These are phyloP conservation scores for Geopyxis carbonaria DNA, from an alignment of 495 filamentous ascomycete genomes.

Conservation along the genomic window DNA sequence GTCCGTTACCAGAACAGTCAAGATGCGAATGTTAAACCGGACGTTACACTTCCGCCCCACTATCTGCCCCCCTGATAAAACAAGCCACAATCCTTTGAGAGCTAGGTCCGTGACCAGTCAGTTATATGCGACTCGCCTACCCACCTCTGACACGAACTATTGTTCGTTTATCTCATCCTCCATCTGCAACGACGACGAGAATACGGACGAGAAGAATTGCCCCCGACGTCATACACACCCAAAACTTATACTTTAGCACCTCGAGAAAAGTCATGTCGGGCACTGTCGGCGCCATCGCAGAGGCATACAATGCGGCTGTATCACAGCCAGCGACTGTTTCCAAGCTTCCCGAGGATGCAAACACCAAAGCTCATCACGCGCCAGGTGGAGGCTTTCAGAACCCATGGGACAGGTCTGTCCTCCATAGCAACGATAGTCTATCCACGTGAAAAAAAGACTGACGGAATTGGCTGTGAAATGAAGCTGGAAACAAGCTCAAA, in stretches of 20 bases:
- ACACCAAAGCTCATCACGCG: constrained; percentile 17
- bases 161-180: too few species aligned
- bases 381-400: constrained; percentile 20
- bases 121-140: too few species aligned
- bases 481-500: constrained; percentile 10
- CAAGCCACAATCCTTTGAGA: too few species aligned
- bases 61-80: too few species aligned
- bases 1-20: too few species aligned
- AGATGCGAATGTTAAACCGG: too few species aligned
- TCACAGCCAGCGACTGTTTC: constrained; percentile 9
- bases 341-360: constrained; percentile 12
- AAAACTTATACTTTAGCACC: background rate
- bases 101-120: too few species aligned
- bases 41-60: too few species aligned
- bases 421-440: background rate
- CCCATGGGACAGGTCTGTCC: constrained; percentile 22
- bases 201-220: too few species aligned
- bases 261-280: constrained; percentile 10
- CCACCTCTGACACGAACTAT: too few species aligned
- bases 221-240: too few species aligned
- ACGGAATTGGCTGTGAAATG: background rate
- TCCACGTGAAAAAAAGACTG: background rate
- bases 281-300: constrained; percentile 14
- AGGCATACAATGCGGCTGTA: constrained; percentile 19
- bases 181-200: too few species aligned